Evolutionary conservation across 345 rosid species (phyloP), one percentile per base, ranked within the genome.

Genomic region (Syzygium grande): DNA sequence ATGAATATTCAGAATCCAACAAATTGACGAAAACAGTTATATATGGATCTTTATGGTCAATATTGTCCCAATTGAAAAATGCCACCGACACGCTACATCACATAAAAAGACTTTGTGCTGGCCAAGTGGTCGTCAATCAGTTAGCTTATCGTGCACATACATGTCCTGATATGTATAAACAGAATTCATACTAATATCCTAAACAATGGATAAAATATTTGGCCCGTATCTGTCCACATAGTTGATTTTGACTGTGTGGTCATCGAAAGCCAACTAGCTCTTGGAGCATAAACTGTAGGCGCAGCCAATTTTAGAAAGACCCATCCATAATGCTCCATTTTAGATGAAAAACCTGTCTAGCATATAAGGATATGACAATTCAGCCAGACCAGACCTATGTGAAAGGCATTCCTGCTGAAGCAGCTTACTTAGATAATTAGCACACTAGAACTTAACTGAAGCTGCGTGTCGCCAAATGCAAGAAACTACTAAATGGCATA

Each of bases 211-310:
- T 73, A 80, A 88, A 85, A 92, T 94, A 92, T 96, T 85, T 92
- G 98, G 92, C 97, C 94, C 95, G 94, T 96, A 93, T 94, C 95
- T 94, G 96, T 94, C 98, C 95, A 94, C 97, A 95, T 92, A 90
- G 92, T 85, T 88, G 65, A 87, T 88, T 96, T 87, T 43, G 85
- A 90, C 88, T 89, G 92, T 94, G 95, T 91, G 90, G 97, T 95
- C 98, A 95, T 94, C 97, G 89, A 87, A 96, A 94, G 95, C 96
- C 96, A 94, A 91, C 87, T 87, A 84, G 88, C 88, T 96, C 88
- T 93, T 86, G 97, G 99, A 97, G 98, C 95, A 91, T 87, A 87
- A 92, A 92, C 91, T 92, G 93, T 92, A 96, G 94, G 90, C 86
- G 88, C 94, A 91, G 84, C 92, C 94, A 94, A 93, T 90, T 88